Percentiles rank a stretch among this genome's conserved stretches.
These are phyloP conservation scores for Podila clonocystis DNA, from an alignment of 192 early-diverging fungal species.

Conservation along the genomic window DNA sequence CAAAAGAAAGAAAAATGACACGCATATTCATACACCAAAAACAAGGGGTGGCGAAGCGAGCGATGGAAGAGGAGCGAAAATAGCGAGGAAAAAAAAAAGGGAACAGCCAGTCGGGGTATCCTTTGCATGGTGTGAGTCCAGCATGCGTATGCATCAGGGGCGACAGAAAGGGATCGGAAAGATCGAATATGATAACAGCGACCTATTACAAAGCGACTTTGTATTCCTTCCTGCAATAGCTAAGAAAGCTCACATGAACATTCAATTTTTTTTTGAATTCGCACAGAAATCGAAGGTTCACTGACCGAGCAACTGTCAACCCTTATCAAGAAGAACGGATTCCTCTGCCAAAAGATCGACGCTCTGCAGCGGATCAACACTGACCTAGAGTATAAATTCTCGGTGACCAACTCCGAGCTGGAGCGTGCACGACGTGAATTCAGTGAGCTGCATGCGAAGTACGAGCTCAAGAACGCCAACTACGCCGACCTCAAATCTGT, in stretches of 20 bases:
- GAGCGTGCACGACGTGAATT: constrained; percentile 21
- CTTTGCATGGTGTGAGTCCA: too few species aligned
- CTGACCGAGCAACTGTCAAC: constrained; percentile 24
- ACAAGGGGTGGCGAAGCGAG: too few species aligned
- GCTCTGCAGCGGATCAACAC: constrained; percentile 19
- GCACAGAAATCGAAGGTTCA: constrained; percentile 18
- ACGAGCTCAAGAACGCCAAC: constrained; percentile 16
- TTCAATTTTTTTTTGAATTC: too few species aligned
- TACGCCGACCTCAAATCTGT: constrained; percentile 17
- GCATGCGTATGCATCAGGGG: too few species aligned
- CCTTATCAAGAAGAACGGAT: constrained; percentile 21
- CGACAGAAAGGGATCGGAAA: too few species aligned
- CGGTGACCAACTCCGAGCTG: constrained; percentile 17
- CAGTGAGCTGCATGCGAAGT: constrained; percentile 19
- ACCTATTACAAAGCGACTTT: neutral
- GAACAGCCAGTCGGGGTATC: too few species aligned
- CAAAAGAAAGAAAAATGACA: too few species aligned
- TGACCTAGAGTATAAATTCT: constrained; percentile 21
- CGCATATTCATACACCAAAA: too few species aligned
- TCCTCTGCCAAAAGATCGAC: constrained; percentile 31
- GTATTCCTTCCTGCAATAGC: neutral
- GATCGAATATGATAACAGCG: too few species aligned
- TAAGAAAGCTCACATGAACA: too few species aligned
- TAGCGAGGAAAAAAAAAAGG: too few species aligned
- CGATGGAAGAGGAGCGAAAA: too few species aligned